Evolutionary conservation across 306 rosid genomes (phyloP), one percentile per base, ranked within the genome.

Genomic region (Cicer yamashitae): DNA sequence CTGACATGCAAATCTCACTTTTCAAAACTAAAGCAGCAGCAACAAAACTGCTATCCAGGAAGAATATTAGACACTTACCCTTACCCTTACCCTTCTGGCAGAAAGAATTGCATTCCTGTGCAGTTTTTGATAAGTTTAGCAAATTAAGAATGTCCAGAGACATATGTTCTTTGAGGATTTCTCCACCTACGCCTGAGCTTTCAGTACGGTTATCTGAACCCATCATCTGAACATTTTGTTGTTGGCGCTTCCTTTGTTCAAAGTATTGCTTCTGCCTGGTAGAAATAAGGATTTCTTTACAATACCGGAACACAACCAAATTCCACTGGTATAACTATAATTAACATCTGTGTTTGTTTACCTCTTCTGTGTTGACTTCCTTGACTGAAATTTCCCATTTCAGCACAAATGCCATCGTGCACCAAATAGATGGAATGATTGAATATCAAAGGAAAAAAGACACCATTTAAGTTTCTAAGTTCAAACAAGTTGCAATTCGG

Each of bases 211-310:
- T 81, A 84, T 87, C 93, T 39, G 81, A 77, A 7, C 80, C 88
- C 60, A 41, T 77, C 59, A 85, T 77, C 65, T 73, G 91, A 83
- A 70, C 81, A 77, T 84, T 88, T 71, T 80, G 85, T 75, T 94
- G 93, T 39, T 84, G 91, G 45, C 89, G 89, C 82, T 82, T 94
- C 86, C 84, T 88, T 89, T 94, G 98, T 79, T 94, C 97, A 57
- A 94, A 91, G 78, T 90, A 91, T 77, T 94, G 97, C 80, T 90
- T 94, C 88, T 94, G 98, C 88, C 98, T 94, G 68, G 61, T 41
- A 38, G 56, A 84, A 11, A 76, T 56, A 79, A 73, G 60, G 58
- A 74, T 7, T 75, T 13, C 59, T 60, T 54, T 12, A 79, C 37
- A 58, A 76, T 40, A 69, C 56, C 68, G 14, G 43, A 22, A 47